These are phyloP conservation scores for Noccaea caerulescens DNA, from an alignment of 345 rosid genomes.

Conservation along the genomic window DNA sequence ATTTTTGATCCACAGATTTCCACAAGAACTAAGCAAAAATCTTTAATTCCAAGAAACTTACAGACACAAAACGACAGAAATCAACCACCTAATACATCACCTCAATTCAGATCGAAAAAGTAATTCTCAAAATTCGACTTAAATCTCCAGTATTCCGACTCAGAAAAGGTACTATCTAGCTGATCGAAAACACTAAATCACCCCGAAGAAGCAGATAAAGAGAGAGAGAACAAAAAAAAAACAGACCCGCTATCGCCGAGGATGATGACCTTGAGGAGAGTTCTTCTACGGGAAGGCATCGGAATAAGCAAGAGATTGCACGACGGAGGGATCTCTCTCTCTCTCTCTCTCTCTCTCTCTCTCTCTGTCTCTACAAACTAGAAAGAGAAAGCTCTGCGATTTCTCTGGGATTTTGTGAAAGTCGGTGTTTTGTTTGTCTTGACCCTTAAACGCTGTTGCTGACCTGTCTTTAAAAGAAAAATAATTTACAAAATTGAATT, in stretches of 20 bases:
- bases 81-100: conserved; percentile 7
- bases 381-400: conserved; percentile 12
- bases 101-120: conserved; percentile 20
- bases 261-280: conserved; percentile 94
- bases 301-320: conserved; percentile 22
- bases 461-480: conserved; percentile 24
- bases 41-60: neutral
- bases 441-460: conserved; percentile 16
- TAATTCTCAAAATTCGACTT: neutral
- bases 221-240: neutral
- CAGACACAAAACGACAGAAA: neutral
- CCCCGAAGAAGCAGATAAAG: conserved; percentile 8
- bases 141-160: neutral
- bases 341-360: conserved; percentile 23
- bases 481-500: neutral
- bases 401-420: conserved; percentile 5
- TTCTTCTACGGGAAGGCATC: conserved; percentile 88
- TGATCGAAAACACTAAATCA: conserved; percentile 22
- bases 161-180: neutral
- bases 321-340: conserved; percentile 31
- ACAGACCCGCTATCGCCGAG: conserved; percentile 97
- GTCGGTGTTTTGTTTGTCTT: conserved; percentile 7
- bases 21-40: neutral
- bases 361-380: too few relatives aligned
- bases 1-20: neutral